Evolutionary conservation across 768 basidiomycete genomes (phyloP), one percentile per base, ranked within the genome.

Genomic region (Megacollybia marginata): DNA sequence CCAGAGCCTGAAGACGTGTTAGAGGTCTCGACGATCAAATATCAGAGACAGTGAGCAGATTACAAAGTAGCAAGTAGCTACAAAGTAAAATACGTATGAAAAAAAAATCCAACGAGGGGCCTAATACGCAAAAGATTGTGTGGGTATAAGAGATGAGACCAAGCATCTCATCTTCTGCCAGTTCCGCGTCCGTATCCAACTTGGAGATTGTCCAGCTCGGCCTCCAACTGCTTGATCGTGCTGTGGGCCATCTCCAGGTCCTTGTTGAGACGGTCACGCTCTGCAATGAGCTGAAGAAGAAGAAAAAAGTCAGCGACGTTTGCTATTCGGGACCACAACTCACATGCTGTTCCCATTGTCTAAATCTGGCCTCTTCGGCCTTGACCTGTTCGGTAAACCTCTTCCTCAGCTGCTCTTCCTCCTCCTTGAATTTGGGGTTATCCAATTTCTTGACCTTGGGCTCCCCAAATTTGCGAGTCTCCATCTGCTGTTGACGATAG

Each of bases 351-450:
- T 98, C 96, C 96, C 96, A 99, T 59, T 97, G 93, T 66, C 96
- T 83, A 79, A 99, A 99, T 53, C 96, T 78, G 11, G 89, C 79
- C 65, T 99, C 96, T 74, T 99, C 96, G 51, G 91, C 77, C 76
- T 99, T 99, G 79, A 99, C 96, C 73, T 99, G 96, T 69, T 99
- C 96, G 31, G 96, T 99, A 71, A 99, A 99, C 54, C 93, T 83
- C 77, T 94, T 97, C 62, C 95, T 79, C 54, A 98, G 81, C 52
- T 84, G 78, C 69, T 99, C 96, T 67, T 99, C 95, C 72, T 99
- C 96, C 67, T 98, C 96, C 75, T 94, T 94, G 84, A 95, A 99
- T 70, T 98, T 98, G 59, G 96, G 95, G 69, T 98, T 99, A 72
- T 99, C 94, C 57, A 91, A 77, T 74, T 97, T 97, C 81, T 92